Base-by-base conservation (phyloP, 2,329 filamentous ascomycete genomes). In the Verruconis gallopava region DNA sequence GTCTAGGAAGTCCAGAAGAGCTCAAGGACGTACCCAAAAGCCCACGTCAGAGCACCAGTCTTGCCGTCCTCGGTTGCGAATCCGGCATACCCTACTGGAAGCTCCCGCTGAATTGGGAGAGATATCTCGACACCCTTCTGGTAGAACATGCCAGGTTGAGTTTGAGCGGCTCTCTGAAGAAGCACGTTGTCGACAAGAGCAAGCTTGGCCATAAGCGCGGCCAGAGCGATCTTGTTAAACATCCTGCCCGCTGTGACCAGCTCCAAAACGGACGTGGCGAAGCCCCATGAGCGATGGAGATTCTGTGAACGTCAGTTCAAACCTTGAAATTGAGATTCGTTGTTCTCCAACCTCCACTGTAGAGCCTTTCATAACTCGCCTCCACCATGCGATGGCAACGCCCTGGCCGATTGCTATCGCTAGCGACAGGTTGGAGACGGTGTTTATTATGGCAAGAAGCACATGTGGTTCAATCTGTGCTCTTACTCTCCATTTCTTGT, bases 181-280 rank as follows among this genome's bases (percentile, higher is more conserved):
- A 53, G 46, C 1, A 48, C 37, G n/a, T 48, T 45, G 19, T 54
- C 51, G 20, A 53, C 48, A 40, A 54, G 50, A 13, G 50, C 51
- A 12, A 54, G 42, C 28, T 54, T 53, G 4, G 51, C 42, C 3
- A 46, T 45, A 4, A 54, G 46, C 3, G 51, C 51, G 1, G 51
- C 50, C 2, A 54, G 42, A 4, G 51, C 51, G 18, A 53, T 52
- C 28, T 52, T 21, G 42, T 54, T 54, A 48, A 54, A 53, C 44
- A 49, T 50, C 40, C 45, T 51, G 15, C 45, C 49, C 3, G 40
- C 46, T 1, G 52, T 36, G 3, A 50, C 25, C 3, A 52, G 34
- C 3, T 50, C 45, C 14, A 49, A 48, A 25, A 52, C 25, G 15
- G 46, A 49, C 15, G 46, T 45, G 39, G 46, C 48, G 44, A 52